Evolutionary conservation across 2,329 filamentous ascomycete species (phyloP), one percentile per base, ranked within the genome.

Genomic region (Alternaria conjuncta): DNA sequence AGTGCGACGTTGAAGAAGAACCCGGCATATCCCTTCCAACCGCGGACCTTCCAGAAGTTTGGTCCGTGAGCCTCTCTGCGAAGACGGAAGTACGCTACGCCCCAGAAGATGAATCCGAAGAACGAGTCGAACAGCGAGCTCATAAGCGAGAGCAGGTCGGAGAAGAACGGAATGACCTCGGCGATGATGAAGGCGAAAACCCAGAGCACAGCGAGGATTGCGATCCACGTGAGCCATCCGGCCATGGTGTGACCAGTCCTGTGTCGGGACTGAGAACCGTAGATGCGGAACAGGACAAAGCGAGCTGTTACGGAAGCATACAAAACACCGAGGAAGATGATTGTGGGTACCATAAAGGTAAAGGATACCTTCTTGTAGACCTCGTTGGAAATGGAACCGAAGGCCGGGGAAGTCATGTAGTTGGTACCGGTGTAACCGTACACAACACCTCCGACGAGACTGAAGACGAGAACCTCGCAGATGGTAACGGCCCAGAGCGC

Each of bases 31-130:
- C 86, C 85, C 44, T 78, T 81, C 32, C 89, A 72, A 51, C 86
- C 88, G 32, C 86, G 83, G 2, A 81, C 82, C 66, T 83, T 85
- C 55, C 86, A 84, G 30, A 87, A 84, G 1, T 83, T 81, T 3
- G 85, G 75, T 7, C 86, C 84, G 36, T 88, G 85, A 66, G 92
- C 90, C 2, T 87, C 90, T 20, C 82, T 82, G 51, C 91, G 86
- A 91, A 95, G 92, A 60, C 91, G 87, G 74, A 94, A 87, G 75
- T 93, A 95, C 1, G 92, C 92, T 2, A 93, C 86, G 12, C 91
- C 92, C 92, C 92, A 97, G 84, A 97, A 97, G 75, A 97, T 97
- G 84, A 97, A 97, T 23, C 94, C 94, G 73, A 95, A 95, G 85
- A 94, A 95, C 57, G 92, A 95, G 81, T 97, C 93, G 76, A 97